phyloP scores from a whole-genome alignment of 495 filamentous ascomycete species.

The Trichoderma gamsii region DNA sequence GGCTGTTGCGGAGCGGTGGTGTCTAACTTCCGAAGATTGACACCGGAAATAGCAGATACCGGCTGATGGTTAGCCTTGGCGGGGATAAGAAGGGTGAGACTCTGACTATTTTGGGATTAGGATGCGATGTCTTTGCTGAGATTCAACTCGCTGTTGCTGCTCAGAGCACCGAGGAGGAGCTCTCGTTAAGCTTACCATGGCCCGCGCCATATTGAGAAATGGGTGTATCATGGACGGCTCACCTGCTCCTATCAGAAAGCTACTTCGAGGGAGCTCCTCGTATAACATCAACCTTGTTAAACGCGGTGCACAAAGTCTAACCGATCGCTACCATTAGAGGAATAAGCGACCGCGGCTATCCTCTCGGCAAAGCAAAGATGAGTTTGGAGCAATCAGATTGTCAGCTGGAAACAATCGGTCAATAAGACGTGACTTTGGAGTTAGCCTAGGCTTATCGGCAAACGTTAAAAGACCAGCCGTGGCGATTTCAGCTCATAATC shows the following conservation, averaged over 20 bases:
- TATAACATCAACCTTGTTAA: neutral
- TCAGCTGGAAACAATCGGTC: neutral
- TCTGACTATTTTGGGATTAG: neutral
- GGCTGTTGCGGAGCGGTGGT: neutral
- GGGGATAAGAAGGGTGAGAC: neutral
- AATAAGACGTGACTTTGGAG: too few relatives aligned
- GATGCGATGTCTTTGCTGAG: neutral
- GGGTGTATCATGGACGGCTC: neutral
- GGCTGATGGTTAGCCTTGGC: neutral
- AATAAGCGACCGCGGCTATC: constrained; percentile 6
- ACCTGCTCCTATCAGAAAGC: neutral
- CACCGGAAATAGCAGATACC: constrained; percentile 1
- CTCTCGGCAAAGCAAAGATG: neutral
- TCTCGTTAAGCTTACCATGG: constrained; percentile 1
- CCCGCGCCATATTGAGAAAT: neutral
- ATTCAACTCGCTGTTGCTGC: neutral
- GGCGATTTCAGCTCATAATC: too few relatives aligned
- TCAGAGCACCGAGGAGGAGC: neutral
- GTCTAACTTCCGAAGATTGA: neutral
- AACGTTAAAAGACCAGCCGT: too few relatives aligned
- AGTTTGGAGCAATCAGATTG: neutral
- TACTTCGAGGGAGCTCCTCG: neutral
- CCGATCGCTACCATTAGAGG: neutral
- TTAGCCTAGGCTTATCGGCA: too few relatives aligned
- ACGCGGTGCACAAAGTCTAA: neutral